phyloP scores from a whole-genome alignment of 495 filamentous ascomycete genomes.

The Penicillium ucsense region DNA sequence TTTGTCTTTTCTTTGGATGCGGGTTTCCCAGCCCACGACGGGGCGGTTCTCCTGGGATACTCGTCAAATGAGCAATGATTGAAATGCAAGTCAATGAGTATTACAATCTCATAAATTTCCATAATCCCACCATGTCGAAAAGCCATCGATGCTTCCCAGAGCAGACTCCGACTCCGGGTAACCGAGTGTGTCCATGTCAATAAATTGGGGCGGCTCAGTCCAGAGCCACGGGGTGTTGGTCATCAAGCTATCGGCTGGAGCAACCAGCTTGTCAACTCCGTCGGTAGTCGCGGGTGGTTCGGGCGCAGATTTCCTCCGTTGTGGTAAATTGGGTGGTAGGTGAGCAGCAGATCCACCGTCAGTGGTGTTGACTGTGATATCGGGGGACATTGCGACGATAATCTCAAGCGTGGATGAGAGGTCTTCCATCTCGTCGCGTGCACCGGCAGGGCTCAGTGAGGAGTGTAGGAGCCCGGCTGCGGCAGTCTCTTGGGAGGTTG shows the following conservation, averaged over 20 bases:
- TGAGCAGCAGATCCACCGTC: slow-evolving; percentile 35
- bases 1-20: too few relatives aligned
- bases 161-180: slow-evolving; percentile 25
- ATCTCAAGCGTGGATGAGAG: slow-evolving; percentile 30
- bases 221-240: slow-evolving; percentile 40
- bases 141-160: slow-evolving; percentile 26
- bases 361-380: slow-evolving; percentile 34
- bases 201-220: slow-evolving; percentile 32
- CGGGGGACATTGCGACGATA: slow-evolving; percentile 35
- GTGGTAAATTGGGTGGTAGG: slow-evolving; percentile 21
- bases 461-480: slow-evolving; percentile 23
- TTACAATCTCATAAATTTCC: slow-evolving; percentile 28
- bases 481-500: slow-evolving; percentile 17
- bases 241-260: slow-evolving; percentile 36
- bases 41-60: slow-evolving; percentile 4
- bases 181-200: slow-evolving; percentile 29
- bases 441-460: slow-evolving; percentile 18
- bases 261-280: slow-evolving; percentile 22
- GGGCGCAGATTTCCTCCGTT: slow-evolving; percentile 7
- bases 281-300: slow-evolving; percentile 13
- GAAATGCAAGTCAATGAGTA: slow-evolving; percentile 16
- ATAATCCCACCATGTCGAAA: slow-evolving; percentile 38
- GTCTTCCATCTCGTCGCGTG: slow-evolving; percentile 16
- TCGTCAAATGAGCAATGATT: slow-evolving; percentile 3
- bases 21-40: not conserved